A percentile compares a stretch with the other conserved stretches of the same genome.
These are phyloP conservation scores for Eragrostis tef DNA, from an alignment of 202 grass and related monocot genomes.

Conservation along the genomic window DNA sequence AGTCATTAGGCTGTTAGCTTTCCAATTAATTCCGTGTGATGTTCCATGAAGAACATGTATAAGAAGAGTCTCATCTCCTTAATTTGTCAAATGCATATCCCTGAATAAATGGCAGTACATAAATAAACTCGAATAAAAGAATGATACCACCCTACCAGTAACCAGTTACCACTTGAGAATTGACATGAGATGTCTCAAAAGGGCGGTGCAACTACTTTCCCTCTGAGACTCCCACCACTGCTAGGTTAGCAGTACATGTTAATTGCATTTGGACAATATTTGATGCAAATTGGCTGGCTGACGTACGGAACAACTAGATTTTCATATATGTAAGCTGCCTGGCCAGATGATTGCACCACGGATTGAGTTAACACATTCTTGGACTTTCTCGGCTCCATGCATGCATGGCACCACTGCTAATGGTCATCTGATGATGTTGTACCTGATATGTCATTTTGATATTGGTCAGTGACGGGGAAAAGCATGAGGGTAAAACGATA, in stretches of 20 bases:
- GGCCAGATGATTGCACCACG: not conserved
- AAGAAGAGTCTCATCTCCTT: not conserved
- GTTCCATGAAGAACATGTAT: not conserved
- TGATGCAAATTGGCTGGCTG: not conserved
- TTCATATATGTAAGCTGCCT: not conserved
- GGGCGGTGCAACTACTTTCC: too few species aligned
- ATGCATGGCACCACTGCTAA: not conserved
- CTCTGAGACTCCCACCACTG: too few species aligned
- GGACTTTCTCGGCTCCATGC: not conserved
- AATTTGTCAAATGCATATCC: not conserved
- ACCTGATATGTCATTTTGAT: not conserved
- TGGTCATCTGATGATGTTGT: not conserved
- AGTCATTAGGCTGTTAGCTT: too few species aligned
- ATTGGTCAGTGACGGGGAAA: not conserved
- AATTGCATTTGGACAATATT: not conserved
- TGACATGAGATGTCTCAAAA: too few species aligned
- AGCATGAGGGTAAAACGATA: too few species aligned
- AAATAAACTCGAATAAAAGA: not conserved
- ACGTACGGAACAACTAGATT: too few species aligned
- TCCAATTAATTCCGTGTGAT: too few species aligned
- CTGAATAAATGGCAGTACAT: not conserved
- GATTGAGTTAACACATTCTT: not conserved
- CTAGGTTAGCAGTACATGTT: too few species aligned
- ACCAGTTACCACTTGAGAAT: too few species aligned
- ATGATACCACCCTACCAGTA: not conserved